Conservation (phyloP, 2,329 filamentous ascomycete genomes). For the Neofusicoccum cordaticola region DNA sequence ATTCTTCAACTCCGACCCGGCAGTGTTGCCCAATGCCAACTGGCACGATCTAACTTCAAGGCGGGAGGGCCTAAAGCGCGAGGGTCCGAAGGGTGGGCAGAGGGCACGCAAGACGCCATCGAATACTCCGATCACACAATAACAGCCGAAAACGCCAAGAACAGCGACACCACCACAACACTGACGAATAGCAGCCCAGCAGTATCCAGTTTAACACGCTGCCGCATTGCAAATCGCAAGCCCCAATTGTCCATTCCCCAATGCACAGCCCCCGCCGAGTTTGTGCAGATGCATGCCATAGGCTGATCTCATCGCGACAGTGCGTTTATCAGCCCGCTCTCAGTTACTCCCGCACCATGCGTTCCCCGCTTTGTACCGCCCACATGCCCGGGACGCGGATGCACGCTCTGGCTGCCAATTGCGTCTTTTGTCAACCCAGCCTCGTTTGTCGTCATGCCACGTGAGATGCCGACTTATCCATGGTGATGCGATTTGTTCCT, state of each 20-base stretch:
- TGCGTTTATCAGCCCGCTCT: background rate
- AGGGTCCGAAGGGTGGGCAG: background rate
- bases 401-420: background rate
- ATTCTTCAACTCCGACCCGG: too few relatives aligned
- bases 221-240: background rate
- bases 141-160: background rate
- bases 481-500: background rate
- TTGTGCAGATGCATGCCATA: background rate
- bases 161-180: background rate
- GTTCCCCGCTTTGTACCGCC: background rate
- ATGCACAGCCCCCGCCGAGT: background rate
- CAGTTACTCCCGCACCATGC: background rate
- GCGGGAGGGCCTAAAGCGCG: background rate
- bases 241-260: background rate
- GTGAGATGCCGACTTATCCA: slow-evolving; percentile 9
- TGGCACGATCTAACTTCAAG: background rate
- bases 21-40: too few relatives aligned
- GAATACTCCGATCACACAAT: background rate
- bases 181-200: background rate
- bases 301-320: background rate
- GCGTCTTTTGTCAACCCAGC: background rate
- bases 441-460: slow-evolving; percentile 8
- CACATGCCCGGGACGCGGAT: background rate
- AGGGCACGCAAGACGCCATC: background rate
- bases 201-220: background rate